These are phyloP conservation scores for Chlorencoelia australis DNA, from an alignment of 2,329 filamentous ascomycete species.

Conservation along the genomic window DNA sequence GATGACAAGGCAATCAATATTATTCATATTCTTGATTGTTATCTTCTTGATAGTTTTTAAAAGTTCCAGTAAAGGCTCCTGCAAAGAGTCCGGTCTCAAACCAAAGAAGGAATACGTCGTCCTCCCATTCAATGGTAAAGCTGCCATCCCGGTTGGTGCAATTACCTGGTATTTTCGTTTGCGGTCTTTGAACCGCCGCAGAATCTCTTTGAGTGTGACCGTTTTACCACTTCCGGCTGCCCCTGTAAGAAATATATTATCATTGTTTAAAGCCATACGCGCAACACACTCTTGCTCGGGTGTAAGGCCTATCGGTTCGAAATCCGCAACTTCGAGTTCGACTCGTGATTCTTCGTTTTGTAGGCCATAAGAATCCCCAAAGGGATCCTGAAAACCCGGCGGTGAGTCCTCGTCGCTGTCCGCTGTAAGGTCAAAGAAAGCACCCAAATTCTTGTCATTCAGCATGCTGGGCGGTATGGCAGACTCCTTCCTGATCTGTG, in stretches of 20 bases:
- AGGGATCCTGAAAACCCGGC: no score
- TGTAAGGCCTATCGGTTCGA: constrained; percentile 12
- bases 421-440: no score
- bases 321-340: constrained; percentile 1
- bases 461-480: no score
- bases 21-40: constrained; percentile 4
- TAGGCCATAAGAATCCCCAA: no score
- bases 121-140: constrained; percentile 18
- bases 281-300: constrained; percentile 18
- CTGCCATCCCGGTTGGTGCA: constrained; percentile 22
- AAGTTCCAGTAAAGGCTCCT: constrained; percentile 7
- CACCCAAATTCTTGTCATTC: no score
- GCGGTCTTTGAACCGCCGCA: constrained; percentile 1
- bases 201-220: constrained; percentile 17
- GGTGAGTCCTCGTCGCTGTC: no score
- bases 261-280: constrained; percentile 14
- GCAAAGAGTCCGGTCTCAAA: constrained; percentile 20
- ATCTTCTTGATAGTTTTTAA: constrained; percentile 1
- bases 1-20: constrained; percentile 16
- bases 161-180: constrained; percentile 15
- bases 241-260: constrained; percentile 24
- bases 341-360: no score
- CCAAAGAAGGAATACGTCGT: constrained; percentile 21
- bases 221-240: constrained; percentile 24
- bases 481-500: no score